Percentiles rank a stretch among this genome's conserved stretches.
These are phyloP conservation scores for Talaromyces stipitatus DNA, from an alignment of 495 filamentous ascomycete species.

Conservation along the genomic window DNA sequence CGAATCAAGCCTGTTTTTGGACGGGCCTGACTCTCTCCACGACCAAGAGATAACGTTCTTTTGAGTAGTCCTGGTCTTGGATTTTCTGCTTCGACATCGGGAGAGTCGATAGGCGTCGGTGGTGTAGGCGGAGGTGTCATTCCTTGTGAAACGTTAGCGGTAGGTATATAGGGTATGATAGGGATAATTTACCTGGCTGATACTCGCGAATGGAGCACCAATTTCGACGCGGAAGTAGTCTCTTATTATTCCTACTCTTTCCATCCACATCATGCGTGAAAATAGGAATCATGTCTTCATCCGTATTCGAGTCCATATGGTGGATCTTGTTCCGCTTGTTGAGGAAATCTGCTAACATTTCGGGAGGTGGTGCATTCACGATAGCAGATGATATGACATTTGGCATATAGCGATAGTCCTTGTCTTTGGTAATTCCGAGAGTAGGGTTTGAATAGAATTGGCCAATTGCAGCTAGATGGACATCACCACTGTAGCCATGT, in stretches of 20 bases:
- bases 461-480: constrained; percentile 85
- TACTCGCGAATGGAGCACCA: constrained; percentile 87
- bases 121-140: constrained; percentile 63
- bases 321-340: constrained; percentile 93
- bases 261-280: constrained; percentile 85
- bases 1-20: constrained; percentile 46
- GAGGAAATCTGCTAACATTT: constrained; percentile 81
- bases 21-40: constrained; percentile 34
- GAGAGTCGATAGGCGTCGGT: constrained; percentile 26
- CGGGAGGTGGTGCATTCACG: constrained; percentile 85
- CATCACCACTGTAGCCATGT: constrained; percentile 59
- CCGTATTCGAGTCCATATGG: constrained; percentile 64
- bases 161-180: background rate
- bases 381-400: constrained; percentile 85
- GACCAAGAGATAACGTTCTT: constrained; percentile 56
- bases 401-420: constrained; percentile 90
- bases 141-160: constrained; percentile 14
- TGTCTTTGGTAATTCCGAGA: constrained; percentile 67
- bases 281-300: constrained; percentile 92
- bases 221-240: constrained; percentile 82
- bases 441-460: constrained; percentile 90
- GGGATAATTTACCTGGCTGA: constrained; percentile 47
- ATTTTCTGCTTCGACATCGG: constrained; percentile 24
- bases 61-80: constrained; percentile 43
- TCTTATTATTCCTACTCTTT: constrained; percentile 82